These are phyloP conservation scores for Amborella trichopoda DNA, from an alignment of 164 flowering plant species.

Conservation along the genomic window DNA sequence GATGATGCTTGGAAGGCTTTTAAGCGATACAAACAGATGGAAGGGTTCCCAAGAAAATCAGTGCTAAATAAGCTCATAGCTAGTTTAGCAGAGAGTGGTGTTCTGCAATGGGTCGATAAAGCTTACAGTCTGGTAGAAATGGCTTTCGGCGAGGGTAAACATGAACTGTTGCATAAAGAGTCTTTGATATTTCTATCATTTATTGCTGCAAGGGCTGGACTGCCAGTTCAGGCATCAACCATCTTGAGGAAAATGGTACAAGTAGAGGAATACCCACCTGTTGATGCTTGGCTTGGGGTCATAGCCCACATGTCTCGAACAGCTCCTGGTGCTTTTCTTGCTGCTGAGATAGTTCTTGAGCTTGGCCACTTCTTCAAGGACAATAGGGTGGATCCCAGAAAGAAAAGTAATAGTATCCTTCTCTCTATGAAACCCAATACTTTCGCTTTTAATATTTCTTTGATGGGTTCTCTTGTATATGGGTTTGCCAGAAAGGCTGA, in stretches of 20 bases:
- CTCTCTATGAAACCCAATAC: slow-evolving; percentile 85
- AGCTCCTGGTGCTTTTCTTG: slow-evolving; percentile 63
- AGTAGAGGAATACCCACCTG: slow-evolving; percentile 53
- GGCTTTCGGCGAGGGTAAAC: slow-evolving; percentile 51
- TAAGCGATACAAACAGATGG: slow-evolving; percentile 61
- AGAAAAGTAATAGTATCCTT: slow-evolving; percentile 66
- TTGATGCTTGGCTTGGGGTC: slow-evolving; percentile 69
- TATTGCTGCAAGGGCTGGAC: slow-evolving; percentile 48
- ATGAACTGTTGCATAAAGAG: slow-evolving; percentile 53
- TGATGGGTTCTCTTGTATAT: slow-evolving; percentile 65
- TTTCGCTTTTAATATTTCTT: slow-evolving; percentile 46
- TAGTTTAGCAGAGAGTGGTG: slow-evolving; percentile 41
- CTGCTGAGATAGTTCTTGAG: slow-evolving; percentile 78
- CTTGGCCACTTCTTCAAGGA: slow-evolving; percentile 74
- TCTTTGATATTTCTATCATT: slow-evolving; percentile 57
- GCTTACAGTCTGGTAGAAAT: slow-evolving; percentile 53
- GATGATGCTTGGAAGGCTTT: slow-evolving; percentile 60
- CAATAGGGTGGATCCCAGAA: slow-evolving; percentile 76
- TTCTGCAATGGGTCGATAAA: slow-evolving; percentile 45
- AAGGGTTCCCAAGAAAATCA: slow-evolving; percentile 78
- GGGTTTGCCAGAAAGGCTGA: slow-evolving; percentile 84
- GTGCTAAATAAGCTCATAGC: slow-evolving; percentile 49
- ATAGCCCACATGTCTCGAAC: slow-evolving; percentile 64
- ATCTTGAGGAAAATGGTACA: slow-evolving; percentile 67
- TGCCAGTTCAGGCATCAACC: slow-evolving; percentile 64